Evolutionary conservation across 257 asterid species (phyloP).

Genomic region (Parsonsia alboflavescens): DNA sequence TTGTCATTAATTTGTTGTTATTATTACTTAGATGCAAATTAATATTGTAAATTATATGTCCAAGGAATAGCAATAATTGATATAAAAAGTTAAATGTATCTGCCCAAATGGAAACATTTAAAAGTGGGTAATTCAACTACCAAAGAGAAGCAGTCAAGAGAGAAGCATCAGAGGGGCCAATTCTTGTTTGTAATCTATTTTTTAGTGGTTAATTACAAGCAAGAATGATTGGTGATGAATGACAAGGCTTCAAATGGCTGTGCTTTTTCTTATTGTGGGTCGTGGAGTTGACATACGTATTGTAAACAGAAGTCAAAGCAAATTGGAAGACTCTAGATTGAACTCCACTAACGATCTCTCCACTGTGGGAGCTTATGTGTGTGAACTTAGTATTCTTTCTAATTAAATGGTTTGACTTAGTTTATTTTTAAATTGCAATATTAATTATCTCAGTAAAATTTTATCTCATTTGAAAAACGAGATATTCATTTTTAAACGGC

Average conservation of each 20-base stretch:
- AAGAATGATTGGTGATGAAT: neutral
- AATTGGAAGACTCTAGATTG: neutral
- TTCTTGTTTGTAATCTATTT: neutral
- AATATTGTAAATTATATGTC: no score
- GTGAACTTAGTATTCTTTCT: no score
- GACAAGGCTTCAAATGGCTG: neutral
- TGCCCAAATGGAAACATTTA: neutral
- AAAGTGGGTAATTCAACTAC: slow-evolving; percentile 2
- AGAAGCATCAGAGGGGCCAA: neutral
- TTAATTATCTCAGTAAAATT: no score
- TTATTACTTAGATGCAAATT: neutral
- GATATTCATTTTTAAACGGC: no score
- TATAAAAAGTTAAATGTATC: neutral
- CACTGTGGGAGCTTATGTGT: slow-evolving; percentile 1
- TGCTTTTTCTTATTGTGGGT: neutral
- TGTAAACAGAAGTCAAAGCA: slow-evolving; percentile 1
- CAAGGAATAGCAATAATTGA: no score
- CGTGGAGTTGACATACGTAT: neutral
- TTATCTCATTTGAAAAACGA: no score
- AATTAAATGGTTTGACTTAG: no score
- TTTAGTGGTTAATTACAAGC: neutral
- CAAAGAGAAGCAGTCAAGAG: neutral
- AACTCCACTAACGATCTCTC: neutral
- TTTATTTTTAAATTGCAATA: no score
- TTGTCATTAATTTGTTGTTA: neutral